Percentiles rank a stretch among this genome's conserved stretches.
Conservation (phyloP, 2,329 filamentous ascomycete species). For the Phoma sp. region DNA sequence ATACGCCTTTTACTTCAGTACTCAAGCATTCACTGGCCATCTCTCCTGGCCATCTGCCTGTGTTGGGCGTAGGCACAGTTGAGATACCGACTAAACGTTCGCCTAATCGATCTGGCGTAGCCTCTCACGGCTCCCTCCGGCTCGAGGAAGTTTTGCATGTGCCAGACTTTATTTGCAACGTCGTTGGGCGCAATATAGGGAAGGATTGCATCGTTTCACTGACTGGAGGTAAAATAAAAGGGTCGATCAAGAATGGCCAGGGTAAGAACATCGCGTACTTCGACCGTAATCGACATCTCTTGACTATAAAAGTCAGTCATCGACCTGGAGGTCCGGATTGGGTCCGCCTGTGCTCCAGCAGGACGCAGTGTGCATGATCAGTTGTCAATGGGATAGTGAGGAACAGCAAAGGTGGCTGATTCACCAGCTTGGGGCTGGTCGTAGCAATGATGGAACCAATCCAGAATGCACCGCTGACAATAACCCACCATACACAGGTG, state of each 20-base stretch:
- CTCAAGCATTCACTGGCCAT: constrained; percentile 1
- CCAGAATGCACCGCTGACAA: no score
- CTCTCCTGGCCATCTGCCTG: neutral
- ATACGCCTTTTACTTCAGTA: constrained; percentile 22
- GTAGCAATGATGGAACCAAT: no score
- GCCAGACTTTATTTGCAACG: constrained; percentile 20
- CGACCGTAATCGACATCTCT: constrained; percentile 6
- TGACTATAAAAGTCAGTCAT: neutral
- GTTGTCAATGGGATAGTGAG: neutral
- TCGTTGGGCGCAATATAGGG: constrained; percentile 1
- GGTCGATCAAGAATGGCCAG: neutral
- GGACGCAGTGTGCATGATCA: neutral
- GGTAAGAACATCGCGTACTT: constrained; percentile 19
- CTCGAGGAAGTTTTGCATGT: constrained; percentile 26
- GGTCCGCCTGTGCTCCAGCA: neutral
- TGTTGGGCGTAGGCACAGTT: constrained; percentile 24
- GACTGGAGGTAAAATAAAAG: neutral
- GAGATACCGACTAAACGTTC: constrained; percentile 17
- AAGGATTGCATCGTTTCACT: no score
- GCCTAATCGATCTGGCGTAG: constrained; percentile 3
- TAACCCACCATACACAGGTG: no score
- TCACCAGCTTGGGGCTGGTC: no score
- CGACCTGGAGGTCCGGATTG: neutral
- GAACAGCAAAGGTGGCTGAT: neutral
- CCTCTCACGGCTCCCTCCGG: constrained; percentile 5